Conservation (phyloP, 2,329 filamentous ascomycete species). For the Penicillium sumatraense region DNA sequence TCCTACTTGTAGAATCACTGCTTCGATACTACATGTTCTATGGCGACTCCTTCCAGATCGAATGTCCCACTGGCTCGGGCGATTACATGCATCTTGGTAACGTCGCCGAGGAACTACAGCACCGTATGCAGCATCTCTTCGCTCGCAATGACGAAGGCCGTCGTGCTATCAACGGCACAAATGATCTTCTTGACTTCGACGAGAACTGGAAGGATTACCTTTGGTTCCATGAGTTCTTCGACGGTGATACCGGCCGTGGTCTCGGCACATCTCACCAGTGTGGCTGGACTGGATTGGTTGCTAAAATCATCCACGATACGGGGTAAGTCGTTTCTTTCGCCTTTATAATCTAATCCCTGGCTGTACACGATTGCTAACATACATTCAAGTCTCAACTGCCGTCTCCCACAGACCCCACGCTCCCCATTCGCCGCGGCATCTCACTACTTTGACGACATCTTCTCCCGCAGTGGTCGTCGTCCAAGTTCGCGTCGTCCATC, state of each 20-base stretch:
- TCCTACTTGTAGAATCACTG: constrained; percentile 90
- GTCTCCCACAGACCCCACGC: constrained; percentile 88
- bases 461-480: constrained; percentile 60
- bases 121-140: constrained; percentile 91
- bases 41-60: constrained; percentile 82
- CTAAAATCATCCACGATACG: constrained; percentile 96
- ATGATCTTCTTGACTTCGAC: constrained; percentile 86
- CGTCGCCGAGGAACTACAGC: constrained; percentile 92
- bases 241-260: constrained; percentile 86
- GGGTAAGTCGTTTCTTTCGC: constrained; percentile 67
- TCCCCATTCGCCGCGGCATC: constrained; percentile 81
- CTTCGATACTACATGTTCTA: constrained; percentile 97
- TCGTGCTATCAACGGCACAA: constrained; percentile 84
- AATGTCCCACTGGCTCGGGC: constrained; percentile 91
- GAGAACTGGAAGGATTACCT: constrained; percentile 90
- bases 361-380: background rate
- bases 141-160: constrained; percentile 81
- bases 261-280: constrained; percentile 93
- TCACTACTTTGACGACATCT: constrained; percentile 94
- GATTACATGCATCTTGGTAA: constrained; percentile 95
- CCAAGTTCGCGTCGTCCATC: constrained; percentile 53
- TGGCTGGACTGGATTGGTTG: constrained; percentile 94
- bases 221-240: constrained; percentile 98
- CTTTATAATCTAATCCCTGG: background rate
- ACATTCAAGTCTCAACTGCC: constrained; percentile 73